Base-by-base conservation (phyloP, 352 stramenopile species). In the Phytopythium cucurbitacearum region DNA sequence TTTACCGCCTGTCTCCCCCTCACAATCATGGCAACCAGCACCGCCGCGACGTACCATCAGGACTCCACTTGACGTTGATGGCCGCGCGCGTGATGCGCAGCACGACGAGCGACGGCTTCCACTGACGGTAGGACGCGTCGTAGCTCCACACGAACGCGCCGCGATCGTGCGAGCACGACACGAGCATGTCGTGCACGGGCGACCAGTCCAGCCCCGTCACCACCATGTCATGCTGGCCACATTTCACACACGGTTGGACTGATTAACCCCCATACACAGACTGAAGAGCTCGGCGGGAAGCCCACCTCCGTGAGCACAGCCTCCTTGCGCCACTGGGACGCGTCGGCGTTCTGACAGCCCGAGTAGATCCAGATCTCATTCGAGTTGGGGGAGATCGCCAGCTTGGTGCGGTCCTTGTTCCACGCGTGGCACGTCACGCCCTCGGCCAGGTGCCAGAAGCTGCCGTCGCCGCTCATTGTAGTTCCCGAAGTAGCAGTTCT, bases 101-200 rank as follows among this genome's bases (percentile, higher is more conserved):
- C 54, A 98, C 87, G 16, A 97, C 91, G 8, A 98, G 76, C 51
- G 81, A 83, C 41, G 90, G 93, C 55, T 96, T 97, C 93, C 93
- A 98, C 62, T 89, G 73, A 32, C 82, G 78, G 49, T 85, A 85
- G n/a, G 78, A 65, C 11, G 72, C 52, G 33, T 97, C 86, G 57
- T 89, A 97, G 41, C 87, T 95, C 94, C 94, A 98, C 38, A 98
- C 94, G 51, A 98, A 98, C 35, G 94, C 93, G 51, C 94, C 96
- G 46, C 91, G 85, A 65, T 98, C 94, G 63, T 98, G 94, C 43
- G 87, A 96, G 73, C 91, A 97, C 28, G 91, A 97, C 36, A 98
- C 94, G 34, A 98, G 85, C 70, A 95, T 87, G 71, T 98, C 94
- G 47, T 89, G 91, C 52, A 94, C 86, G 2, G 86, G 84, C 15